A percentile compares a stretch with the other conserved stretches of the same genome.
phyloP scores from a whole-genome alignment of 2,329 filamentous ascomycete genomes.

The Ophiostoma sp. region DNA sequence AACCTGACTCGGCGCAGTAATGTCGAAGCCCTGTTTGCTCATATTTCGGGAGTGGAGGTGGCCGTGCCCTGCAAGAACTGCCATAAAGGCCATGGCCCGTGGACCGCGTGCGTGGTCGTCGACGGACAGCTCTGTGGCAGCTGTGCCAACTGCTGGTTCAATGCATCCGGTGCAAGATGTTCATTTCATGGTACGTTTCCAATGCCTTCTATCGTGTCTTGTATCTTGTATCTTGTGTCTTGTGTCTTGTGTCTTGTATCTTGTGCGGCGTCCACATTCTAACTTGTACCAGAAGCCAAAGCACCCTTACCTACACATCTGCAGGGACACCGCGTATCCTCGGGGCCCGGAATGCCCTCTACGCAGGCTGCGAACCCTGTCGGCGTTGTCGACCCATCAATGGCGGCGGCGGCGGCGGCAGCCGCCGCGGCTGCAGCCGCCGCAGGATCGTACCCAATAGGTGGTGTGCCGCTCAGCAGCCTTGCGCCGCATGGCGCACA shows the following conservation, averaged over 20 bases:
- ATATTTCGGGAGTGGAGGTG: slow-evolving; percentile 48
- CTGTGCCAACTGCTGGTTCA: slow-evolving; percentile 60
- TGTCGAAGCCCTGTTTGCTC: slow-evolving; percentile 53
- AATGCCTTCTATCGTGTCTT: too few relatives aligned
- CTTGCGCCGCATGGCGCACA: neutral
- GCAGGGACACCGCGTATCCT: slow-evolving; percentile 29
- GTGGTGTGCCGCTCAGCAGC: neutral
- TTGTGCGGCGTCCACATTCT: neutral
- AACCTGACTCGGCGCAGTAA: slow-evolving; percentile 55
- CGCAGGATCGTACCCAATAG: slow-evolving; percentile 13
- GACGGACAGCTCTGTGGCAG: slow-evolving; percentile 57
- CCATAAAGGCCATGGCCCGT: slow-evolving; percentile 55
- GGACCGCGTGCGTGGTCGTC: slow-evolving; percentile 54
- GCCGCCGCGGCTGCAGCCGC: slow-evolving; percentile 17
- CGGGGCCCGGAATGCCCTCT: neutral
- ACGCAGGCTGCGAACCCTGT: neutral
- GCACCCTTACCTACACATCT: slow-evolving; percentile 36
- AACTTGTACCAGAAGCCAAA: slow-evolving; percentile 21
- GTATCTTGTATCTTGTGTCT: slow-evolving; percentile 26
- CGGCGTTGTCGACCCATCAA: slow-evolving; percentile 22
- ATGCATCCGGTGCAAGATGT: slow-evolving; percentile 54
- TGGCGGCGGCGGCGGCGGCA: neutral
- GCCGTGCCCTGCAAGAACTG: slow-evolving; percentile 54
- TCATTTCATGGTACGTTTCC: slow-evolving; percentile 52
- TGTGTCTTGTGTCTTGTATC: slow-evolving; percentile 26